Conservation (phyloP, 2,329 filamentous ascomycete species). For the Aspergillus aculeatus region DNA sequence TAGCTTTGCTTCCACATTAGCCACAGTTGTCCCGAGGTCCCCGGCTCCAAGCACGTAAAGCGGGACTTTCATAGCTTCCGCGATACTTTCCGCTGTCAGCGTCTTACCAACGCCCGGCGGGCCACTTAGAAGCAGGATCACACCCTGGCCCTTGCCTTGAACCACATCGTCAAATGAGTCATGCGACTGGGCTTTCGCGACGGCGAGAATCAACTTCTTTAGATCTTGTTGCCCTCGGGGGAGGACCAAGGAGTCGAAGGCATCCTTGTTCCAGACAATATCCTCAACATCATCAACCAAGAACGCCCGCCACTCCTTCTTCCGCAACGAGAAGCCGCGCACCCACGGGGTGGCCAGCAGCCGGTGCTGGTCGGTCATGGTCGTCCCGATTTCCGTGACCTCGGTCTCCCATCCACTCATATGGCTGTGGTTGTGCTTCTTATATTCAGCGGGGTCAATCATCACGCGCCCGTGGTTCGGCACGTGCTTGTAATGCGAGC, state of each 20-base stretch:
- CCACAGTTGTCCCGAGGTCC: slow-evolving; percentile 49
- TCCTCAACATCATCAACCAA: slow-evolving; percentile 4
- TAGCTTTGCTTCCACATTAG: slow-evolving; percentile 46
- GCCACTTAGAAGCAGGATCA: slow-evolving; percentile 53
- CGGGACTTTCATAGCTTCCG: slow-evolving; percentile 52
- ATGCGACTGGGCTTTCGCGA: neutral
- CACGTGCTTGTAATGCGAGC: slow-evolving; percentile 52
- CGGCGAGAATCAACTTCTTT: neutral
- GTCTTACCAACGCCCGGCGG: slow-evolving; percentile 58
- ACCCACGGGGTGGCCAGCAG: neutral
- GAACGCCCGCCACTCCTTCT: slow-evolving; percentile 11
- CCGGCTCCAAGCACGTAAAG: slow-evolving; percentile 51
- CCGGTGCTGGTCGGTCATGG: neutral
- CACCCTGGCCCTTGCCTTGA: slow-evolving; percentile 51
- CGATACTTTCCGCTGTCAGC: slow-evolving; percentile 50
- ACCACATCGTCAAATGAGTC: neutral
- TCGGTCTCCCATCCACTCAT: neutral
- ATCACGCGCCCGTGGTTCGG: slow-evolving; percentile 32
- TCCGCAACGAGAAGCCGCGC: neutral
- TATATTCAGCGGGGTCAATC: neutral
- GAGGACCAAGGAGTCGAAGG: neutral
- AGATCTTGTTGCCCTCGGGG: neutral
- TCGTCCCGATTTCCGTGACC: neutral
- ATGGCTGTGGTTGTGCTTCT: neutral
- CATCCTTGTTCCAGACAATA: slow-evolving; percentile 6